phyloP scores from a whole-genome alignment of 768 basidiomycete genomes.

The Macrolepiota dolichaula region DNA sequence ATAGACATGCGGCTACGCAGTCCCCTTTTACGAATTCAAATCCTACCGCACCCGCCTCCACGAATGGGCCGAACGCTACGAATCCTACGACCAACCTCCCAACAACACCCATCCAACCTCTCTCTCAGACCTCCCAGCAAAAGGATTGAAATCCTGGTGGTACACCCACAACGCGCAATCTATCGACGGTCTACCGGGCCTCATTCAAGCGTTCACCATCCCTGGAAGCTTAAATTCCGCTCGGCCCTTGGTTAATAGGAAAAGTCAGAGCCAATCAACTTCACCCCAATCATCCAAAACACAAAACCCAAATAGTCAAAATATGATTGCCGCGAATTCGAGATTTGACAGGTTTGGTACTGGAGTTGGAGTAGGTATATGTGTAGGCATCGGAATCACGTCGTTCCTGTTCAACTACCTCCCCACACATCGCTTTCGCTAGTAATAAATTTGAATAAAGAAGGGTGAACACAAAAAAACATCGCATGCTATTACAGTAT shows the following conservation, averaged over 20 bases:
- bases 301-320: too few relatives aligned
- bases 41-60: slow-evolving; percentile 52
- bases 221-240: not conserved
- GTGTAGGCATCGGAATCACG: not conserved
- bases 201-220: not conserved
- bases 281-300: too few relatives aligned
- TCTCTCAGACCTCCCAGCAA: not conserved
- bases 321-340: too few relatives aligned
- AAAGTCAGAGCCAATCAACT: too few relatives aligned
- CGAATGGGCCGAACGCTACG: slow-evolving; percentile 40
- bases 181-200: slow-evolving; percentile 2
- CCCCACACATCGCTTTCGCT: not conserved
- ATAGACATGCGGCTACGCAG: slow-evolving; percentile 70
- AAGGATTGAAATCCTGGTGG: slow-evolving; percentile 6
- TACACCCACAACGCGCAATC: not conserved
- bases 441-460: not conserved
- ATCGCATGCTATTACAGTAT: not conserved
- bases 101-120: not conserved
- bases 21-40: slow-evolving; percentile 58
- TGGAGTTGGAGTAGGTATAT: not conserved
- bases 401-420: too few relatives aligned
- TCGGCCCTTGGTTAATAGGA: not conserved
- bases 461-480: not conserved
- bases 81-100: slow-evolving; percentile 34
- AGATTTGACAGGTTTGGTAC: not conserved